Percentiles rank a stretch among this genome's conserved stretches.
phyloP scores from a whole-genome alignment of 805 yeast genomes.

The Maudiozyma pseudohumilis region DNA sequence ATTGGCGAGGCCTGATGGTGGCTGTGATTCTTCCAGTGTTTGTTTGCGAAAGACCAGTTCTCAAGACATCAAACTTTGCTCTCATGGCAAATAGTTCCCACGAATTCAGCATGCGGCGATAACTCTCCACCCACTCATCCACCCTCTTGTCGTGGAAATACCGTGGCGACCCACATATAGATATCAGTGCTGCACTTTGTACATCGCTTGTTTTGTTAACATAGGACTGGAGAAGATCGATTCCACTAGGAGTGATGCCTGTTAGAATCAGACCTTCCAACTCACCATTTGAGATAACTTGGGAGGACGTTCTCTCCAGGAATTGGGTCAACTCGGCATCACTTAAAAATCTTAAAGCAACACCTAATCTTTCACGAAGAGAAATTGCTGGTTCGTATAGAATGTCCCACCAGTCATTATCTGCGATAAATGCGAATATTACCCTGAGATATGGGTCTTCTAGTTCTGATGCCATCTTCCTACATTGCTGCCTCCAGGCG shows the following conservation, averaged over 20 bases:
- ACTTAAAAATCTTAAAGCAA: constrained; percentile 75
- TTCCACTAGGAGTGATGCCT: constrained; percentile 82
- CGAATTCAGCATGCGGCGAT: constrained; percentile 59
- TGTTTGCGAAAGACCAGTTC: constrained; percentile 54
- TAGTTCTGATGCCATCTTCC: constrained; percentile 76
- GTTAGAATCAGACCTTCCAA: constrained; percentile 84
- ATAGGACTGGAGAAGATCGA: constrained; percentile 72
- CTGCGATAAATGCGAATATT: constrained; percentile 86
- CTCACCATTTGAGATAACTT: constrained; percentile 70
- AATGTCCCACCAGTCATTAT: constrained; percentile 94
- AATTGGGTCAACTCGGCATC: constrained; percentile 70
- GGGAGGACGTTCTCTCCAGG: constrained; percentile 56
- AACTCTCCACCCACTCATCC: constrained; percentile 67
- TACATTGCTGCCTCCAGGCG: constrained; percentile 90
- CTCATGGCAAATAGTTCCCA: constrained; percentile 72
- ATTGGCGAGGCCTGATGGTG: constrained; percentile 56
- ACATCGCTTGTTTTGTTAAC: constrained; percentile 84
- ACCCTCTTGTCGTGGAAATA: constrained; percentile 67
- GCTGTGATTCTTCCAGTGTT: constrained; percentile 39
- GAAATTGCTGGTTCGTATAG: constrained; percentile 85
- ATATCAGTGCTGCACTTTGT: constrained; percentile 80
- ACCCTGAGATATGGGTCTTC: constrained; percentile 86
- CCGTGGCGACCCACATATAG: constrained; percentile 74
- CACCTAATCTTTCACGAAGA: constrained; percentile 77
- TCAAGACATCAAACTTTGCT: constrained; percentile 75